Percentiles rank a stretch among this genome's conserved stretches.
phyloP scores from a whole-genome alignment of 768 basidiomycete species.

The Cystoderma amianthinum region DNA sequence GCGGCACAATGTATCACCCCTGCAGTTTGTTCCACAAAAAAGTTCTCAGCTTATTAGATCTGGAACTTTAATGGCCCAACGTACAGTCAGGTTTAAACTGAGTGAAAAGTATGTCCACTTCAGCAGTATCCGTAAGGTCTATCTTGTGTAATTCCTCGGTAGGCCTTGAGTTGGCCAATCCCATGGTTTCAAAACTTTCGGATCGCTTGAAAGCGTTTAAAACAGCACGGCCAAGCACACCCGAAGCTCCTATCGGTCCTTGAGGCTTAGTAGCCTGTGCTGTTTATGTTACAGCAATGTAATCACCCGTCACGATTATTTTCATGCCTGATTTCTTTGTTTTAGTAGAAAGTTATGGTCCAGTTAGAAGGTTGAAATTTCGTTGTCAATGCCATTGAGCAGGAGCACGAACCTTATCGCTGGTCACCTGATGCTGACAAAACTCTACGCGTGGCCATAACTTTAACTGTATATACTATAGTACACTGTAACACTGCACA shows the following conservation, averaged over 20 bases:
- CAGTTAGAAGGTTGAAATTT: background rate
- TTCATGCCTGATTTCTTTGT: conserved; percentile 36
- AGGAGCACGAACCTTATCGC: background rate
- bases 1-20: conserved; percentile 96
- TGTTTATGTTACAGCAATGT: background rate
- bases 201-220: conserved; percentile 52
- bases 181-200: conserved; percentile 39
- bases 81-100: conserved; percentile 65
- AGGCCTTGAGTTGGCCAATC: conserved; percentile 68
- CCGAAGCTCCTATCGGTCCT: conserved; percentile 72
- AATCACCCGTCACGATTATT: conserved; percentile 53
- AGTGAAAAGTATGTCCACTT: conserved; percentile 47
- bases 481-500: no score
- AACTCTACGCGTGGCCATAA: background rate
- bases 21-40: conserved; percentile 15
- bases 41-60: no score
- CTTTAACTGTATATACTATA: background rate
- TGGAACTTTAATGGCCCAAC: conserved; percentile 16
- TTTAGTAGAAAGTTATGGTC: background rate
- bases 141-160: conserved; percentile 46
- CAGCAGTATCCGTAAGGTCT: conserved; percentile 57
- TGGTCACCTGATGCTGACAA: background rate
- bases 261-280: background rate
- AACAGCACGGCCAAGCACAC: conserved; percentile 81
- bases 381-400: background rate